Evolutionary conservation across 2,329 filamentous ascomycete species (phyloP), one percentile per base, ranked within the genome.

Genomic region (Cytospora chrysosperma): DNA sequence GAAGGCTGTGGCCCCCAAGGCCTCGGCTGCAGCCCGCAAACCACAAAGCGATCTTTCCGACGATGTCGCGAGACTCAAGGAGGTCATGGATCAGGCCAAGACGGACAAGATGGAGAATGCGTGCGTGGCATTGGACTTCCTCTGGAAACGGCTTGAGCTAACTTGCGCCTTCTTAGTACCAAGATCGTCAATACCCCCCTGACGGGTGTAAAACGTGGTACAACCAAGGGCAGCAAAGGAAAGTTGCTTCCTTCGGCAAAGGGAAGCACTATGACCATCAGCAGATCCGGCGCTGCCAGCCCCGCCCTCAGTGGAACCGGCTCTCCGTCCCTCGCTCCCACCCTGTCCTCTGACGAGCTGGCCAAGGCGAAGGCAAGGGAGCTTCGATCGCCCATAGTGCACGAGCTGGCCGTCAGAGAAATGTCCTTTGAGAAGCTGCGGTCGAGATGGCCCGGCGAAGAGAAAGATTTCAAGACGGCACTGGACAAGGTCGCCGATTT

Each of bases 401-500:
- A 89, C 71, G 82, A 87, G 67, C 75, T 89, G 24, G 86, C 86
- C 34, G 79, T 83, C 8, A 75, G 78, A 63, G 82, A 86, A 17
- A 78, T 80, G 67, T 73, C 80, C 0, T 80, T 80, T 24, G 77
- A 82, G 9, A 78, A 82, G 58, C 72, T 89, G 3, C 72, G 76
- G 60, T 73, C 75, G 54, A 82, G 81, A 57, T 86, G 83, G 79
- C 73, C 79, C 1, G 81, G 82, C 56, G 76, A 79, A 10, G 78
- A 81, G 37, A 74, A 79, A n/a, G 85, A 88, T 19, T 81, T 88
- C 68, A 78, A 78, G 61, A 72, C 75, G 3, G 81, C 81, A 0
- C 73, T 89, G 15, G 77, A 82, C 56, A 89, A 88, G 74, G 84
- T 86, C 26, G 86, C 84, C 32, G 81, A 84, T 63, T 79, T 80